These are phyloP conservation scores for Aspergillus pseudotamarii DNA, from an alignment of 2,329 filamentous ascomycete species.

Conservation along the genomic window DNA sequence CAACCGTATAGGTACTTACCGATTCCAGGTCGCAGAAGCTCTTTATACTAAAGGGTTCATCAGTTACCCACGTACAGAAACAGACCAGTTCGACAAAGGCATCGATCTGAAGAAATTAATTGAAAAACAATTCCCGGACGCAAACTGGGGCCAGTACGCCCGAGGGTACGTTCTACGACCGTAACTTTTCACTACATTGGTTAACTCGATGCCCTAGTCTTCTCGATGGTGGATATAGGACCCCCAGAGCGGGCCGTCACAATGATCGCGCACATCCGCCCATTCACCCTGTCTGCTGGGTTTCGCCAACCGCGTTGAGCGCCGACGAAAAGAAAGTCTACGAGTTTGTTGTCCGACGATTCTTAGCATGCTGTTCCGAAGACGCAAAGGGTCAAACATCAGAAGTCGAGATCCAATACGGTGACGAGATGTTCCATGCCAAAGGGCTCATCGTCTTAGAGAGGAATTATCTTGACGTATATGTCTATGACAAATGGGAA, in stretches of 20 bases:
- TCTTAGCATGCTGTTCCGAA: constrained; percentile 92
- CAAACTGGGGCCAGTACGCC: constrained; percentile 79
- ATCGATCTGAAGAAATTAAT: constrained; percentile 82
- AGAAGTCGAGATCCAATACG: constrained; percentile 82
- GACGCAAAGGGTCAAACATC: constrained; percentile 87
- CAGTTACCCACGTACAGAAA: constrained; percentile 96
- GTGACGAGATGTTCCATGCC: constrained; percentile 78
- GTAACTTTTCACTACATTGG: neutral
- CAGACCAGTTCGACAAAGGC: constrained; percentile 87
- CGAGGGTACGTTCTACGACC: constrained; percentile 51
- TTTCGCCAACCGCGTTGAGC: constrained; percentile 61
- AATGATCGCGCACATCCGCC: constrained; percentile 98
- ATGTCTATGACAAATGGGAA: constrained; percentile 95
- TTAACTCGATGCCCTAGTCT: constrained; percentile 49
- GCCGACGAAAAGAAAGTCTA: constrained; percentile 76
- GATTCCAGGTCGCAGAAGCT: constrained; percentile 65
- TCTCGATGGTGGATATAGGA: constrained; percentile 73
- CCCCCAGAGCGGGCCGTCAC: constrained; percentile 79
- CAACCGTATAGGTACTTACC: constrained; percentile 2
- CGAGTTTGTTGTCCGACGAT: constrained; percentile 88
- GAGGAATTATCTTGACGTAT: constrained; percentile 92
- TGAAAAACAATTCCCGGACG: constrained; percentile 78
- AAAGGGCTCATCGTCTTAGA: constrained; percentile 83
- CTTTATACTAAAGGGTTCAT: constrained; percentile 96
- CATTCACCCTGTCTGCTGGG: constrained; percentile 93